Conservation (phyloP, 306 rosid genomes). For the Arachis hypogaea region DNA sequence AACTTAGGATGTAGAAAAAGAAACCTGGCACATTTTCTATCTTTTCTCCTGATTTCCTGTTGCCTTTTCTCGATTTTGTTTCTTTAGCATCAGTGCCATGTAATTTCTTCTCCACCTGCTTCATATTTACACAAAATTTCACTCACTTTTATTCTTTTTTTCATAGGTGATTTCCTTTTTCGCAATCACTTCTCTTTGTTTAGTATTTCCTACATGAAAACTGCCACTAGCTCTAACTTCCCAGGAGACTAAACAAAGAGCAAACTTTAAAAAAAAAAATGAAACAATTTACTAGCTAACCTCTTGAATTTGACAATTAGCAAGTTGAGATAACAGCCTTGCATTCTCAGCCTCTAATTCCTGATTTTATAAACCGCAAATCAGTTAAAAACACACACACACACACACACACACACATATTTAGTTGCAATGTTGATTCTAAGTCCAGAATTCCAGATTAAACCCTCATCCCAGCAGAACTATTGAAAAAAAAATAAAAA, state of each 20-base stretch:
- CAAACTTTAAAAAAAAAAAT: neutral
- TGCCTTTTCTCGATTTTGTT: constrained; percentile 34
- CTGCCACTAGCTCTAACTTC: neutral
- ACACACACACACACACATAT: neutral
- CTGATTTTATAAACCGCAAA: constrained; percentile 42
- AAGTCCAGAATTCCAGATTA: constrained; percentile 1
- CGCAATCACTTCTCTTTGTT: constrained; percentile 13
- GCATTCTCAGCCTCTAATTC: constrained; percentile 73
- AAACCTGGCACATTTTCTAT: constrained; percentile 55
- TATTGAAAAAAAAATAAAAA: no score
- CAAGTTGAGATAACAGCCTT: constrained; percentile 60
- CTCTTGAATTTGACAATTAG: constrained; percentile 54
- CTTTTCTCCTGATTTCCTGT: constrained; percentile 42
- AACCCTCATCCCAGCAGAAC: neutral
- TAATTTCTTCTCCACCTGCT: constrained; percentile 57
- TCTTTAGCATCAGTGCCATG: constrained; percentile 37
- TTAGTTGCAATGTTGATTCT: constrained; percentile 1
- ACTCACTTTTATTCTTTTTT: no score
- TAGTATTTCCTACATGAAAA: neutral
- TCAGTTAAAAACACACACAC: neutral
- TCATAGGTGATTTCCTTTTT: neutral
- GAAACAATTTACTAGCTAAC: constrained; percentile 45
- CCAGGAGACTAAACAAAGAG: constrained; percentile 20
- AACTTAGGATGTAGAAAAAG: neutral
- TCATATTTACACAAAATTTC: constrained; percentile 37